Percentiles rank a stretch among this genome's conserved stretches.
Evolutionary conservation across 2,329 filamentous ascomycete genomes (phyloP).

Genomic region (Phoma sp.): DNA sequence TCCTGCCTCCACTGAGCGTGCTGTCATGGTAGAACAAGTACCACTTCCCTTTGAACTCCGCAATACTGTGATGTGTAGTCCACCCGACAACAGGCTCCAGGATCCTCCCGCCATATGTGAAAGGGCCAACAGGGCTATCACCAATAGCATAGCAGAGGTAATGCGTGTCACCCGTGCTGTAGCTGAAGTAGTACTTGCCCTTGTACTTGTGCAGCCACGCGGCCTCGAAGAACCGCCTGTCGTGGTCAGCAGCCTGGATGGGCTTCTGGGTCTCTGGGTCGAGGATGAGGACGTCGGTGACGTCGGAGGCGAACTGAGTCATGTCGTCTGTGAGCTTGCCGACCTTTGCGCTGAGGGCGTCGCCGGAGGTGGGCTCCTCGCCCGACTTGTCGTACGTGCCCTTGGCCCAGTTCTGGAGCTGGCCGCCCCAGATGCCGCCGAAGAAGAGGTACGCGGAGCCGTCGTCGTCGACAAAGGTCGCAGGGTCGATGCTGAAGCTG

Average conservation of each 20-base stretch:
- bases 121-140: conserved; percentile 70
- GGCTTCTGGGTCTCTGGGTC: conserved; percentile 62
- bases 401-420: conserved; percentile 75
- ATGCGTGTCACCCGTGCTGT: conserved; percentile 80
- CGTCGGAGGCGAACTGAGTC: conserved; percentile 62
- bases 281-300: conserved; percentile 68
- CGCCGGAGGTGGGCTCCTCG: conserved; percentile 45
- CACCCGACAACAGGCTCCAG: conserved; percentile 78
- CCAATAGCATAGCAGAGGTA: conserved; percentile 73
- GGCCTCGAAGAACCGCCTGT: conserved; percentile 78
- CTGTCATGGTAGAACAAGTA: conserved; percentile 81
- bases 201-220: conserved; percentile 78
- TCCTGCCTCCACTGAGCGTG: conserved; percentile 69
- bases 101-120: conserved; percentile 73
- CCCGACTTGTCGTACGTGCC: conserved; percentile 61
- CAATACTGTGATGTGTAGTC: conserved; percentile 83
- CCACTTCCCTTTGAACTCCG: conserved; percentile 73
- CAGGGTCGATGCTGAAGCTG: conserved; percentile 78
- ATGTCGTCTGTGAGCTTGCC: conserved; percentile 70
- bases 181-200: conserved; percentile 75
- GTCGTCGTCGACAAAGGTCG: conserved; percentile 74
- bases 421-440: conserved; percentile 80
- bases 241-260: conserved; percentile 71
- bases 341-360: conserved; percentile 70
- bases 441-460: conserved; percentile 73